A percentile compares a stretch with the other conserved stretches of the same genome.
These are phyloP conservation scores for Colletotrichum agaves DNA, from an alignment of 2,329 filamentous ascomycete species.

Conservation along the genomic window DNA sequence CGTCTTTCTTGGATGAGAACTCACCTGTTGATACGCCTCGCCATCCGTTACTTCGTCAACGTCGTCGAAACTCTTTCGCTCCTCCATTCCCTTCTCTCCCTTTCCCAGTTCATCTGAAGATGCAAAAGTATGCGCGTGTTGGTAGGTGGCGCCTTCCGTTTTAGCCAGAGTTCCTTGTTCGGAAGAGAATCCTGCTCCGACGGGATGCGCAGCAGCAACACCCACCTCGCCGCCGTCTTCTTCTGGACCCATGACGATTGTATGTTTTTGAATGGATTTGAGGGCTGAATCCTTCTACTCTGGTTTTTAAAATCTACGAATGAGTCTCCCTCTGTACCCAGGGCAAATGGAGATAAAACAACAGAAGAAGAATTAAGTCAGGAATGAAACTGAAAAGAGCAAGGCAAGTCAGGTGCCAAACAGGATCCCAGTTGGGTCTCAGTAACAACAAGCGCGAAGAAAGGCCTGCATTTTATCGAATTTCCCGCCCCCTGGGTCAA, in stretches of 20 bases:
- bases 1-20: neutral
- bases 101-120: slow-evolving; percentile 14
- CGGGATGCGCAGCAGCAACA: neutral
- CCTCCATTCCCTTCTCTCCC: slow-evolving; percentile 12
- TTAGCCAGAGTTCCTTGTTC: slow-evolving; percentile 22
- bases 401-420: no score
- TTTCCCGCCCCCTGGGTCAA: neutral
- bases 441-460: no score
- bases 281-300: no score
- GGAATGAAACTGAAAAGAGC: no score
- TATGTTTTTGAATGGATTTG: neutral
- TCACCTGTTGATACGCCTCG: slow-evolving; percentile 33
- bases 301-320: no score
- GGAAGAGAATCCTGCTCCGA: slow-evolving; percentile 11
- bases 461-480: neutral
- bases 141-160: neutral
- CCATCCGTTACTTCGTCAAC: slow-evolving; percentile 32
- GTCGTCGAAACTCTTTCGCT: slow-evolving; percentile 32
- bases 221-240: slow-evolving; percentile 26
- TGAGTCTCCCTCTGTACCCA: no score
- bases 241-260: slow-evolving; percentile 15
- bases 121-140: neutral
- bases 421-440: no score
- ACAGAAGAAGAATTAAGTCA: no score
- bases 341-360: no score